Evolutionary conservation across 345 rosid genomes (phyloP).

Genomic region (Gossypium turneri): DNA sequence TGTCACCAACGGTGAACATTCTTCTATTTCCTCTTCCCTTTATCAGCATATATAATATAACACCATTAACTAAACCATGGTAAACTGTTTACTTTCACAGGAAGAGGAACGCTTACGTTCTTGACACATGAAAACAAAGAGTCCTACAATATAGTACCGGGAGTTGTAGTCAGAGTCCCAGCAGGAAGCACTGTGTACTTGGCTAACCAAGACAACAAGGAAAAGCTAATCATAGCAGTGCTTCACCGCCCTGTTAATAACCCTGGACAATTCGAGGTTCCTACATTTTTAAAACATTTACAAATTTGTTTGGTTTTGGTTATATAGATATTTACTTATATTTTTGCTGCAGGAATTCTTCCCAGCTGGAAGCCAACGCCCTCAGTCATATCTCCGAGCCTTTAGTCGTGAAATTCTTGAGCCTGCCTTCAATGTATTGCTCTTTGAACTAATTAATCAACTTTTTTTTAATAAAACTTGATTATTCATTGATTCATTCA

Average conservation of each 20-base stretch:
- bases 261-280: constrained; percentile 7
- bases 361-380: not conserved
- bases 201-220: constrained; percentile 6
- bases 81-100: not conserved
- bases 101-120: constrained; percentile 4
- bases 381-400: not conserved
- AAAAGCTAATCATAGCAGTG: not conserved
- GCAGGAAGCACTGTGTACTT: constrained; percentile 5
- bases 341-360: not conserved
- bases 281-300: not conserved
- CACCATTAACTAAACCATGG: not conserved
- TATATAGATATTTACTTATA: not conserved
- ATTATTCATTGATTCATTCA: not conserved
- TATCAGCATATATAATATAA: not conserved
- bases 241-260: not conserved
- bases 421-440: constrained; percentile 6
- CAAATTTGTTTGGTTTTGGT: not conserved
- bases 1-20: not conserved
- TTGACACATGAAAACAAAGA: constrained; percentile 6
- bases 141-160: not conserved
- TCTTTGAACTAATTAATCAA: not conserved
- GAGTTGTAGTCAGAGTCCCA: not conserved
- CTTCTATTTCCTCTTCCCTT: not conserved
- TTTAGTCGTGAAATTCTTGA: constrained; percentile 10
- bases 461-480: not conserved